Conservation (phyloP, 208 protist species). For the Crithidia expoeki region DNA sequence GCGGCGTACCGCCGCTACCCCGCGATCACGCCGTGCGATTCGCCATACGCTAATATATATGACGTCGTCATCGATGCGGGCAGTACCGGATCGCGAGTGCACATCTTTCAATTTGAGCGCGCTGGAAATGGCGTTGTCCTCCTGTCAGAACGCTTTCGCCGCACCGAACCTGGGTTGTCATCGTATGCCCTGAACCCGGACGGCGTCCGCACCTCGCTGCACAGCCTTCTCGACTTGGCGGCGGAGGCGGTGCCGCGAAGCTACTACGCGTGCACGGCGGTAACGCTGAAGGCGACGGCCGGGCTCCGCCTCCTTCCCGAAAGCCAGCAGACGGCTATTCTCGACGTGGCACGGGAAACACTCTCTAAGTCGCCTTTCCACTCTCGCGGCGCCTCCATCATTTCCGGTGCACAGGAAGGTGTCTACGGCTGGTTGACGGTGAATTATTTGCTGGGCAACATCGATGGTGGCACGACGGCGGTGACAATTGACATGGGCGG, state of each 20-base stretch:
- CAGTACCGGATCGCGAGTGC: conserved; percentile 71
- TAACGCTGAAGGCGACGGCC: conserved; percentile 70
- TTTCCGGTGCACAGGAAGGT: conserved; percentile 75
- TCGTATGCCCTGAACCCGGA: conserved; percentile 32
- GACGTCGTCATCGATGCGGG: conserved; percentile 76
- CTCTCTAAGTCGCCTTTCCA: conserved; percentile 38
- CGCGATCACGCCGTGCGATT: conserved; percentile 8
- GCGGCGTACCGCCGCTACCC: conserved; percentile 3
- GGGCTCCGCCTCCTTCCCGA: conserved; percentile 62
- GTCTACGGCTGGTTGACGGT: conserved; percentile 83
- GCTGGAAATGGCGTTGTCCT: conserved; percentile 32
- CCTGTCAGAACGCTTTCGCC: conserved; percentile 43
- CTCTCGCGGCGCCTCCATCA: conserved; percentile 48
- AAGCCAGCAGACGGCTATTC: conserved; percentile 25
- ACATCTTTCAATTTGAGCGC: conserved; percentile 62
- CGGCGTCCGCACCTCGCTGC: conserved; percentile 28
- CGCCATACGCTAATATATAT: conserved; percentile 32
- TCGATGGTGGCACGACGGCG: conserved; percentile 19
- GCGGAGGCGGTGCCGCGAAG: conserved; percentile 35
- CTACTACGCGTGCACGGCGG: conserved; percentile 39
- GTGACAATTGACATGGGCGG: conserved; percentile 86
- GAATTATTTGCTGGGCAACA: conserved; percentile 68
- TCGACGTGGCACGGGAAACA: conserved; percentile 28
- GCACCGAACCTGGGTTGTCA: conserved; percentile 57
- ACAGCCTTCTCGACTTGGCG: conserved; percentile 39